phyloP scores from a whole-genome alignment of 495 filamentous ascomycete genomes.

The Neurospora terricola region DNA sequence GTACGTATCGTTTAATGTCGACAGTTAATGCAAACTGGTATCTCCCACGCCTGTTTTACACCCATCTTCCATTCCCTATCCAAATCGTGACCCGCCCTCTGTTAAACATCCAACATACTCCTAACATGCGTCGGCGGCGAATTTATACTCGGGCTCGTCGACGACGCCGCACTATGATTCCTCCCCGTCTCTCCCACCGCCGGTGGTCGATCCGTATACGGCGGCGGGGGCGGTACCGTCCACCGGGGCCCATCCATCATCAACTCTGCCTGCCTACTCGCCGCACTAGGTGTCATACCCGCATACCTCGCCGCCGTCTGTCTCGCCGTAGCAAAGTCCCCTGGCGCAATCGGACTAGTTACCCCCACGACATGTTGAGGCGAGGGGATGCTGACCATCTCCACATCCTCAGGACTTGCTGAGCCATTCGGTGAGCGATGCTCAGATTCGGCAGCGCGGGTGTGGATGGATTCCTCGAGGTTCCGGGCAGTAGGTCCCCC shows the following conservation, averaged over 20 bases:
- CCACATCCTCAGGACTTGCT: slow-evolving; percentile 19
- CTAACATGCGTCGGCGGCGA: slow-evolving; percentile 38
- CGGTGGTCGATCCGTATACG: slow-evolving; percentile 15
- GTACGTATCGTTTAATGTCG: neutral
- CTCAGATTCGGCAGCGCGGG: slow-evolving; percentile 20
- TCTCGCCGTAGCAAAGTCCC: slow-evolving; percentile 4
- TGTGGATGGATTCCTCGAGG: slow-evolving; percentile 29
- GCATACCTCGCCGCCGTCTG: slow-evolving; percentile 11
- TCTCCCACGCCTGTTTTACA: neutral
- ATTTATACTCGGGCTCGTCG: slow-evolving; percentile 19
- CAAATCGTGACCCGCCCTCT: neutral
- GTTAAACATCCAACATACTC: slow-evolving; percentile 50
- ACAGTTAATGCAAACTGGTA: neutral
- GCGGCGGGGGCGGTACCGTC: slow-evolving; percentile 9
- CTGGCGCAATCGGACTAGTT: slow-evolving; percentile 17
- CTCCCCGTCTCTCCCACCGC: slow-evolving; percentile 14
- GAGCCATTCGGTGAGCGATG: slow-evolving; percentile 9
- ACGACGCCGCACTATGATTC: slow-evolving; percentile 20
- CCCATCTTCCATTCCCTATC: neutral
- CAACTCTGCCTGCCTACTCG: slow-evolving; percentile 15
- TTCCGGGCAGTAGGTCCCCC: slow-evolving; percentile 30
- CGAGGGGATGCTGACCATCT: slow-evolving; percentile 27
- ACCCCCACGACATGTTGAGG: slow-evolving; percentile 10
- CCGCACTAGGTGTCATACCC: slow-evolving; percentile 24
- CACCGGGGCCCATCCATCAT: slow-evolving; percentile 22